phyloP scores from a whole-genome alignment of 108 stramenopile species.

The Nitzschia putrida region DNA sequence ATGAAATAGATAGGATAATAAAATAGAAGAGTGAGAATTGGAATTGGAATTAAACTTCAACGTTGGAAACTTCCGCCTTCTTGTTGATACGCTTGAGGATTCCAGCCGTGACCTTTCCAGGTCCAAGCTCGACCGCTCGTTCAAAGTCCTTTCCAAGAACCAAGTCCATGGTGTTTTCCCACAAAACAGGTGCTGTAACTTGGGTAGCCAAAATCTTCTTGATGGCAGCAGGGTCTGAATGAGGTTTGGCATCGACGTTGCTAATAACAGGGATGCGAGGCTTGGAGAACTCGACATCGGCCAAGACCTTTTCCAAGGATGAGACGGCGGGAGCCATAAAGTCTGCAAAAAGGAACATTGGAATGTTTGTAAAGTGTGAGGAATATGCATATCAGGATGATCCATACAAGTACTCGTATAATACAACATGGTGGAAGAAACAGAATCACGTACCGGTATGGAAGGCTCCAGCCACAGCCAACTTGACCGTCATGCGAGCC shows the following conservation, averaged over 20 bases:
- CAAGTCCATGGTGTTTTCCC: slow-evolving; percentile 91
- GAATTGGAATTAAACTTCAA: slow-evolving; percentile 76
- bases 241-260: slow-evolving; percentile 97
- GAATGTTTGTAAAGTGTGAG: too few species aligned
- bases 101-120: slow-evolving; percentile 94
- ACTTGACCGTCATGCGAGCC: slow-evolving; percentile 96
- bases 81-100: slow-evolving; percentile 95
- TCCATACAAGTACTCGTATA: neutral
- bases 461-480: slow-evolving; percentile 97
- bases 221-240: slow-evolving; percentile 93
- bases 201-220: slow-evolving; percentile 94
- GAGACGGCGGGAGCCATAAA: slow-evolving; percentile 96
- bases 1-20: neutral
- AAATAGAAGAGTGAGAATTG: neutral
- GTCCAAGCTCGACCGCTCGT: slow-evolving; percentile 84
- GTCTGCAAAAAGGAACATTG: slow-evolving; percentile 30
- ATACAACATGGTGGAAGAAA: neutral
- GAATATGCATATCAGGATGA: too few species aligned
- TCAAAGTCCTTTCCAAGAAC: slow-evolving; percentile 86
- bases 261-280: slow-evolving; percentile 96
- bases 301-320: slow-evolving; percentile 82
- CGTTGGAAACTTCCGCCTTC: slow-evolving; percentile 81
- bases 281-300: slow-evolving; percentile 86
- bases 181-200: slow-evolving; percentile 95
- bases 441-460: slow-evolving; percentile 83